A percentile compares a stretch with the other conserved stretches of the same genome.
Evolutionary conservation across 805 yeast genomes (phyloP).

Genomic region (Saturnispora besseyi): DNA sequence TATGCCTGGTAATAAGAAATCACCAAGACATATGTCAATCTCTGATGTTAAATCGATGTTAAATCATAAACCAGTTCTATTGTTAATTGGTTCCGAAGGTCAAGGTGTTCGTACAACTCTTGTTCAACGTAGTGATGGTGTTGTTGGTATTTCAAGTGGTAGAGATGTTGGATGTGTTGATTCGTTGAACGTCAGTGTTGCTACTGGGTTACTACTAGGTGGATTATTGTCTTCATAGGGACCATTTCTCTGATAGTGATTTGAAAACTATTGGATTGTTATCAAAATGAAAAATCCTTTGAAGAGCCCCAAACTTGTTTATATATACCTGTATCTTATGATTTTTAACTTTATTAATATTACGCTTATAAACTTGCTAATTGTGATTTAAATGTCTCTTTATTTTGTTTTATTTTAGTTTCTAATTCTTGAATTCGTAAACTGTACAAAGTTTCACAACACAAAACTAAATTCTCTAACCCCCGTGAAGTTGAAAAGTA

Average conservation of each 20-base stretch:
- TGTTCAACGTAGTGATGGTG: conserved; percentile 45
- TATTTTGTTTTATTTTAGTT: neutral
- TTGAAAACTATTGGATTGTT: neutral
- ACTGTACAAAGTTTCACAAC: conserved; percentile 3
- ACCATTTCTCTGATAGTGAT: neutral
- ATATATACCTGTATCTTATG: neutral
- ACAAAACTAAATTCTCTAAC: neutral
- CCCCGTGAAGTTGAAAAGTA: conserved; percentile 2
- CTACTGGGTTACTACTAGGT: conserved; percentile 54
- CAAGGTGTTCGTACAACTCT: conserved; percentile 66
- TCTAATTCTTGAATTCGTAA: conserved; percentile 1
- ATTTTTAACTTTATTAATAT: neutral
- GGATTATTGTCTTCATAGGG: neutral
- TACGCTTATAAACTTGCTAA: neutral
- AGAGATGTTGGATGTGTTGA: conserved; percentile 40
- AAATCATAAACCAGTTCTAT: conserved; percentile 46
- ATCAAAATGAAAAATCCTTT: neutral
- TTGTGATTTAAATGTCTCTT: neutral
- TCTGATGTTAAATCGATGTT: conserved; percentile 38
- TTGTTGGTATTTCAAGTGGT: conserved; percentile 32
- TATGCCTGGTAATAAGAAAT: conserved; percentile 25
- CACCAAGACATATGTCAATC: conserved; percentile 1
- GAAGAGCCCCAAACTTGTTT: neutral
- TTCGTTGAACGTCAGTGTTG: conserved; percentile 84
- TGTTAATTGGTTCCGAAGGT: conserved; percentile 83